A percentile compares a stretch with the other conserved stretches of the same genome.
Conservation (phyloP, 139 green algal genomes). For the Yamagishiella unicocca region DNA sequence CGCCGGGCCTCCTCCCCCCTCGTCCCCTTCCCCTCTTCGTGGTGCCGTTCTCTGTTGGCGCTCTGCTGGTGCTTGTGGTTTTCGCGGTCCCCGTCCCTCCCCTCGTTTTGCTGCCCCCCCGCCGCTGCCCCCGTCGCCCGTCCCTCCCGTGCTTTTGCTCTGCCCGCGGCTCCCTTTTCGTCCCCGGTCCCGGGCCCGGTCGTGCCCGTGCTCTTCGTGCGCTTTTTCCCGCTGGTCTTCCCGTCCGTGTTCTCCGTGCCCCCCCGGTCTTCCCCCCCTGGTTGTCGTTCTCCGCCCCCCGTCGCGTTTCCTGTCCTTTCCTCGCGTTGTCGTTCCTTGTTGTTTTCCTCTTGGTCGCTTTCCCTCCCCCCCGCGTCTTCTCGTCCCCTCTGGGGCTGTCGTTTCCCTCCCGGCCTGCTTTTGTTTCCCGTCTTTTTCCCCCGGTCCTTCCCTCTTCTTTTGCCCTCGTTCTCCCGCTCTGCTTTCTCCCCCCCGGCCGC, state of each 20-base stretch:
- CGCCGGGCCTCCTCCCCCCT: not conserved
- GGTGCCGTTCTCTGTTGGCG: not conserved
- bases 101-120: not conserved
- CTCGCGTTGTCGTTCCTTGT: not conserved
- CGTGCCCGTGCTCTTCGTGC: not conserved
- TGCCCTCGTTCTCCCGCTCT: too few relatives aligned
- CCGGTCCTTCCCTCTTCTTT: not conserved
- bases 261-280: not conserved
- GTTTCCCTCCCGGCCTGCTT: not conserved
- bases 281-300: not conserved
- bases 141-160: not conserved
- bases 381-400: not conserved
- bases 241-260: not conserved
- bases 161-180: not conserved
- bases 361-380: not conserved
- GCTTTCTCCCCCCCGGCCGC: too few relatives aligned
- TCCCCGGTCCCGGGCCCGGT: not conserved
- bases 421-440: too few relatives aligned
- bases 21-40: not conserved
- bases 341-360: not conserved
- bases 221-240: not conserved
- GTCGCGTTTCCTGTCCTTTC: not conserved
- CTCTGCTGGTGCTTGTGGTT: conserved; percentile 4
- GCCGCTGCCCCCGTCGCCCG: not conserved
- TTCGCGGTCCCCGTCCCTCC: not conserved